Conservation (phyloP, 169 alveolate species). For the Eimeria sp. region DNA sequence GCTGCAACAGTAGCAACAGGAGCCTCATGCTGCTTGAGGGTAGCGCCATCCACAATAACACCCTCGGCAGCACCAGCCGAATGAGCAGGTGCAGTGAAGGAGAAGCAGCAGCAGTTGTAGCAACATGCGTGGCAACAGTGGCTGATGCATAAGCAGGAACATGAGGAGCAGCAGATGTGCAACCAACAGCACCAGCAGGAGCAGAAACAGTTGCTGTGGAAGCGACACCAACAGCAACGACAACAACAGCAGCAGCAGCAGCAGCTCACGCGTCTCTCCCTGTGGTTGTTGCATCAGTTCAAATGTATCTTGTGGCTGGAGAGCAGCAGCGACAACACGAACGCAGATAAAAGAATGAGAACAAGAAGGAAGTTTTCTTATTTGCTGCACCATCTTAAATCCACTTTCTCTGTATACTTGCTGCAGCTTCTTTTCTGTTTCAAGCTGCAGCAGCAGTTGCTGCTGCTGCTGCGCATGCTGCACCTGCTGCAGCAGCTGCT, state of each 20-base stretch:
- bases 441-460: not conserved
- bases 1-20: too few species aligned
- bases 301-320: not conserved
- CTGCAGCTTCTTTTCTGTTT: conserved; percentile 20
- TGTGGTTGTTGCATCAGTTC: conserved; percentile 26
- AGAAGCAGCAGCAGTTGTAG: not conserved
- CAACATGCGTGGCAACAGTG: not conserved
- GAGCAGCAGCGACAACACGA: conserved; percentile 26
- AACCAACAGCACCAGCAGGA: conserved; percentile 4
- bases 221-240: not conserved
- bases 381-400: not conserved
- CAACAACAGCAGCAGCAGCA: conserved; percentile 2
- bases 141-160: not conserved
- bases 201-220: not conserved
- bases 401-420: not conserved
- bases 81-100: not conserved
- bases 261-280: conserved; percentile 18
- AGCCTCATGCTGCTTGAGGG: too few species aligned
- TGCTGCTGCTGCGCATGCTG: conserved; percentile 48
- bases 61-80: too few species aligned
- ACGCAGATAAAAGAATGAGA: not conserved
- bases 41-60: too few species aligned
- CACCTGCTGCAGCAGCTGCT: conserved; percentile 16
- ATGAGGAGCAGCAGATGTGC: not conserved
- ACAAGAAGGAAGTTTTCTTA: not conserved